Base-by-base conservation (phyloP, 2,329 filamentous ascomycete species). In the Pseudopyricularia javanii region DNA sequence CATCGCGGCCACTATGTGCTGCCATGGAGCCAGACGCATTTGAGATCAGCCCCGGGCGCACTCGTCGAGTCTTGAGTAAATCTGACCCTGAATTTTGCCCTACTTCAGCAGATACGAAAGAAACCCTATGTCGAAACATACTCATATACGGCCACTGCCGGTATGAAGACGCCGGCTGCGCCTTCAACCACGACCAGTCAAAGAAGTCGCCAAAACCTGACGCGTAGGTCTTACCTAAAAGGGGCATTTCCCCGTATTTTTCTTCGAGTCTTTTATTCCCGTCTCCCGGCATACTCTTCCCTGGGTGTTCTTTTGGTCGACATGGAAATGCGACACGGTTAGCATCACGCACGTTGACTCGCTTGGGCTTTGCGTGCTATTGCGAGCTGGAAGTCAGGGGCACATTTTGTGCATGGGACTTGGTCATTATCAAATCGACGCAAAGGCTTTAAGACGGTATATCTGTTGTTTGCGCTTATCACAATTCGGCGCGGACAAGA, bases 71-170 rank as follows among this genome's bases (percentile, higher is more conserved):
- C 11, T 20, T 43, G 17, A 43, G 4, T n/a, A 43, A 43, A 1
- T 20, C 37, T 43, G 37, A 43, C 37, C 37, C 37, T 22, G 37
- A 43, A 43, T 22, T 43, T 43, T 43, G 37, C n/a, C 28, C 17
- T 17, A 32, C n/a, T 15, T 28, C 54, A 54, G 47, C 59, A 86
- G 85, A 88, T 70, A 87, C 86, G 67, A 94, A 91, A 70, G 90
- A 94, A 66, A 95, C 88, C 7, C 78, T 91, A 54, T 96, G 90
- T 71, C 85, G 90, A 64, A 95, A 96, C 70, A 85, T 96, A 56
- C 79, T 90, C 56, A 95, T 96, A 62, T 95, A 95, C 67, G 90
- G 90, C 53, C 87, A 91, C 69, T 96, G 90, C 68, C 85, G 89
- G 58, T 95, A 90, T 69, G 88, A 94, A 72, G 88, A 94, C 64